phyloP scores from a whole-genome alignment of 768 basidiomycete species.

The Lactarius hengduanensis region DNA sequence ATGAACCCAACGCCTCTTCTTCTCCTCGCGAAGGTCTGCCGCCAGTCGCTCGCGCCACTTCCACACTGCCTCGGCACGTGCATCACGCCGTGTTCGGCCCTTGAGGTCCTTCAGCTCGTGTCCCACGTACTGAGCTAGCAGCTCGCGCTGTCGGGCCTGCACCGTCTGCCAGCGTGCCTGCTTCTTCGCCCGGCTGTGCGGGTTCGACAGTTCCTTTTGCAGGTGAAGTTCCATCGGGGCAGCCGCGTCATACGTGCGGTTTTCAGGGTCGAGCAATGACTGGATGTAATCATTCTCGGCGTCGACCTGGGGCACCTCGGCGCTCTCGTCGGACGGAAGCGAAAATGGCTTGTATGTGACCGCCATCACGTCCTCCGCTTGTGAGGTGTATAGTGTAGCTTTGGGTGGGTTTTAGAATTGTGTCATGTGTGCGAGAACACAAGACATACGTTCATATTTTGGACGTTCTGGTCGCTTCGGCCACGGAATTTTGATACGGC shows the following conservation, averaged over 20 bases:
- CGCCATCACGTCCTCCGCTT: constrained; percentile 55
- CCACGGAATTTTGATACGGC: constrained; percentile 61
- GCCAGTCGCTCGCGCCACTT: constrained; percentile 65
- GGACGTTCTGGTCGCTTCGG: constrained; percentile 49
- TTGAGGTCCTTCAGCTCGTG: constrained; percentile 51
- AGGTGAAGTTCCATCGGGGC: constrained; percentile 67
- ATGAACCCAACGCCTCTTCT: constrained; percentile 55
- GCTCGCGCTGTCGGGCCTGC: constrained; percentile 45
- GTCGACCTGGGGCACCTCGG: constrained; percentile 39
- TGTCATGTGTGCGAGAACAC: constrained; percentile 1
- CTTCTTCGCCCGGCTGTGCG: constrained; percentile 80
- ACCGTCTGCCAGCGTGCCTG: constrained; percentile 70
- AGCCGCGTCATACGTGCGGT: constrained; percentile 47
- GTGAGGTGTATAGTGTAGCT: constrained; percentile 68
- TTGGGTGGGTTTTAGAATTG: constrained; percentile 19
- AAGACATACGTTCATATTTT: constrained; percentile 46
- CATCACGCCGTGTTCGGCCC: constrained; percentile 60
- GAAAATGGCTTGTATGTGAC: constrained; percentile 70
- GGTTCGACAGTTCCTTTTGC: constrained; percentile 71
- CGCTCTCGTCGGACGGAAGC: constrained; percentile 37
- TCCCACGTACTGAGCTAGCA: constrained; percentile 52
- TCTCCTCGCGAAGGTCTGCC: constrained; percentile 55
- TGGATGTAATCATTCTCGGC: constrained; percentile 59
- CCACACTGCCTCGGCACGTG: constrained; percentile 70
- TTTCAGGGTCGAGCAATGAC: constrained; percentile 43